These are phyloP conservation scores for Porcisia deanei DNA, from an alignment of 208 protist genomes.

Conservation along the genomic window DNA sequence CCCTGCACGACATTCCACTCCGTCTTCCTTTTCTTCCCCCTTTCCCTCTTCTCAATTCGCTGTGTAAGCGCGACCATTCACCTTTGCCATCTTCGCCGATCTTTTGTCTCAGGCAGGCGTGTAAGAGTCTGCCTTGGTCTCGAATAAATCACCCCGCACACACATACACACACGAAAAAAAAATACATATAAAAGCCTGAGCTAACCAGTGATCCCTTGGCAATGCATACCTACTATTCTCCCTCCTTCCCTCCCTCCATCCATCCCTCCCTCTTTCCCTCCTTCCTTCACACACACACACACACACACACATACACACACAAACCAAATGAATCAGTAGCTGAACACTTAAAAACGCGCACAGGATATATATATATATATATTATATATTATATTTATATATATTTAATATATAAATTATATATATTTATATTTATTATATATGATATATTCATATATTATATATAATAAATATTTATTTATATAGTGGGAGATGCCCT, in stretches of 20 bases:
- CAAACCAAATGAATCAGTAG: neutral
- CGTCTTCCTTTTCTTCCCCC: too few relatives aligned
- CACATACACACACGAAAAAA: neutral
- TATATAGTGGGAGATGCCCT: slow-evolving; percentile 38
- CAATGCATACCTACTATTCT: neutral
- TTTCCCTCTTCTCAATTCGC: neutral
- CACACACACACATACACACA: neutral
- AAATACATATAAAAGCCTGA: too few relatives aligned
- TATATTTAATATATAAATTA: too few relatives aligned
- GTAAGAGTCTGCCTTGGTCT: neutral
- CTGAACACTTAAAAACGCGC: neutral
- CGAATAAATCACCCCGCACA: neutral
- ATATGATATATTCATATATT: neutral
- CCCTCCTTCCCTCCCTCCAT: slow-evolving; percentile 1
- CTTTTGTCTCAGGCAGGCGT: neutral
- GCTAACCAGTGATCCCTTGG: too few relatives aligned
- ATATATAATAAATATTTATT: neutral
- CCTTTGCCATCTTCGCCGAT: neutral
- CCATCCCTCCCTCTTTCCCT: slow-evolving; percentile 5
- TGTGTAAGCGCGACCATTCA: neutral
- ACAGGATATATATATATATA: neutral
- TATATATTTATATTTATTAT: too few relatives aligned
- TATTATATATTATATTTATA: neutral
- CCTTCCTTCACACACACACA: neutral
- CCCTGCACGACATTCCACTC: too few relatives aligned